phyloP scores from a whole-genome alignment of 2,329 filamentous ascomycete species.

The Hypomyces perniciosus region DNA sequence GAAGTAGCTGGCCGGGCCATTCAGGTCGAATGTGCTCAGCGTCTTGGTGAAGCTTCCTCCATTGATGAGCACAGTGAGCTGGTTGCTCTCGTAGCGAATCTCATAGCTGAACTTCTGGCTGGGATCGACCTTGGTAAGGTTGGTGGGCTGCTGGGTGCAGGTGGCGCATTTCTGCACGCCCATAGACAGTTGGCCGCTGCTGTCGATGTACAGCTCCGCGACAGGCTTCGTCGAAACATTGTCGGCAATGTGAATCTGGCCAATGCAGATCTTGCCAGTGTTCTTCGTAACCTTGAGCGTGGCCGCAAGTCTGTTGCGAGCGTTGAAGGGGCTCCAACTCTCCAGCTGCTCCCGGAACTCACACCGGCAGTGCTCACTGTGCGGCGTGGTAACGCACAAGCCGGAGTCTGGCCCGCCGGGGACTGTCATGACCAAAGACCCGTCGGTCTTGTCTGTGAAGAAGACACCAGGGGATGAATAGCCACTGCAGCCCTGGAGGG shows the following conservation, averaged over 20 bases:
- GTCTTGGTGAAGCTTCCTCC: constrained; percentile 16
- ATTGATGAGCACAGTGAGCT: constrained; percentile 28
- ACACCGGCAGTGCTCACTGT: constrained; percentile 37
- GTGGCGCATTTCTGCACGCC: constrained; percentile 31
- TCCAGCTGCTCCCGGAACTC: constrained; percentile 34
- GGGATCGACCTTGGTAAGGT: constrained; percentile 27
- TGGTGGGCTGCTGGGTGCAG: constrained; percentile 24
- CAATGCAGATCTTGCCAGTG: constrained; percentile 31
- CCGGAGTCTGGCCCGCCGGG: constrained; percentile 26
- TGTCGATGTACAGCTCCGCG: constrained; percentile 33
- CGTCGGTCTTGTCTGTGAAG: constrained; percentile 27
- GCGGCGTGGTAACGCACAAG: constrained; percentile 32
- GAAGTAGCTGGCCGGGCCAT: constrained; percentile 30
- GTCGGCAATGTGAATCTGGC: constrained; percentile 34
- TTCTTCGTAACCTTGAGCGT: constrained; percentile 28
- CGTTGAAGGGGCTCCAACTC: constrained; percentile 27
- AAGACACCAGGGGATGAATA: constrained; percentile 27
- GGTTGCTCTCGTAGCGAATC: constrained; percentile 29
- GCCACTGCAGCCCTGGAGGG: constrained; percentile 31
- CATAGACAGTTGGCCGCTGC: constrained; percentile 28
- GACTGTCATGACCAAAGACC: constrained; percentile 34
- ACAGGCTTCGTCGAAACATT: constrained; percentile 33
- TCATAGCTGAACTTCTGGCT: constrained; percentile 31
- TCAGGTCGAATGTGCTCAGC: constrained; percentile 23
- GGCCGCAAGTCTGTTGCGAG: constrained; percentile 7